Conservation (phyloP, 1,284 basidiomycete species). For the Tilletia setariae region DNA sequence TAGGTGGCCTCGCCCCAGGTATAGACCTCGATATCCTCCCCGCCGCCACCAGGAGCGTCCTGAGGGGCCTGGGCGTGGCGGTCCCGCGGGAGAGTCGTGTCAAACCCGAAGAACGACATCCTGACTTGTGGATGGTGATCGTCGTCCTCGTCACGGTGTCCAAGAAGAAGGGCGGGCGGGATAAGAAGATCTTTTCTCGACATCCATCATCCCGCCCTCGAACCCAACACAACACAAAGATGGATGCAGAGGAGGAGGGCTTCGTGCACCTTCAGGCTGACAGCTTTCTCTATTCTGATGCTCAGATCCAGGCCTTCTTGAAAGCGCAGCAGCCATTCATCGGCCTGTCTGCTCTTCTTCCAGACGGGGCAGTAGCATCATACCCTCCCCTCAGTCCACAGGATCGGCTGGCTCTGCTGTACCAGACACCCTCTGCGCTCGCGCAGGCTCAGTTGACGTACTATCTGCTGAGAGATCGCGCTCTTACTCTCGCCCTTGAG, state of each 20-base stretch:
- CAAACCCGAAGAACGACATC: slow-evolving; percentile 55
- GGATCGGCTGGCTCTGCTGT: neutral
- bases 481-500: neutral
- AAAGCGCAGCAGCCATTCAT: too few relatives aligned
- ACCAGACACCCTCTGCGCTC: neutral
- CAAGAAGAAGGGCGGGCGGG: slow-evolving; percentile 4
- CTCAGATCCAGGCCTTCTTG: too few relatives aligned
- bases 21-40: slow-evolving; percentile 73
- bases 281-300: too few relatives aligned
- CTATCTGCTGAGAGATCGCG: neutral
- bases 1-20: slow-evolving; percentile 86
- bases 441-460: slow-evolving; percentile 1
- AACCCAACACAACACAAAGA: neutral
- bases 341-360: too few relatives aligned
- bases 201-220: too few relatives aligned
- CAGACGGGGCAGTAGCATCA: neutral
- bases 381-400: neutral
- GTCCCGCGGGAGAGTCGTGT: slow-evolving; percentile 45
- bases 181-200: neutral
- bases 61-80: neutral
- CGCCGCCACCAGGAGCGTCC: too few relatives aligned
- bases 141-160: neutral
- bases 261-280: too few relatives aligned
- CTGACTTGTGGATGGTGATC: neutral
- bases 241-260: too few relatives aligned